Evolutionary conservation across 768 basidiomycete genomes (phyloP), one percentile per base, ranked within the genome.

Genomic region (Suillus ampliporus): DNA sequence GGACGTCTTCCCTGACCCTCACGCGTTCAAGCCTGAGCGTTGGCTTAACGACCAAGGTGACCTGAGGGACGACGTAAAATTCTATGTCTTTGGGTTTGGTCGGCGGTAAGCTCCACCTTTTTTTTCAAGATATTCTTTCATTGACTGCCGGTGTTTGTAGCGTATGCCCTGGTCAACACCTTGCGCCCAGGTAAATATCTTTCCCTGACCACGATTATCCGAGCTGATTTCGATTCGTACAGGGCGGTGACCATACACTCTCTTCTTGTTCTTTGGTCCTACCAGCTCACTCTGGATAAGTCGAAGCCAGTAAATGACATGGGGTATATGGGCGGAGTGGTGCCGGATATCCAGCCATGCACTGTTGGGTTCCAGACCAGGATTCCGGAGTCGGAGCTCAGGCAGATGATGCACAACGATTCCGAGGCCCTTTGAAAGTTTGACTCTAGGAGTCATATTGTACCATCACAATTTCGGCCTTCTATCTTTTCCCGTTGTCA

Each of bases 241-340:
- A 84, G 85, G 8, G 89, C 88, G 2, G 74, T 90, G 2, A 87
- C 86, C 68, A 75, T 89, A 58, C 88, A 85, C 66, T 83, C 84
- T 0, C 82, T 85, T 1, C 76, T 87, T n/a, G 71, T 84, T 8
- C 78, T 87, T 11, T 89, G 86, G 85, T 80, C 86, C 0, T 89
- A 89, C 74, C 77, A 68, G 1, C 75, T 89, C 47, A 76, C 73
- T 2, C 64, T 79, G 13, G 84, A 87, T 64, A 77, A 80, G 0
- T 66, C 73, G 8, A 72, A 77, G 10, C 85, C 85, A 0, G 86
- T 87, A 52, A 83, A 91, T 68, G 80, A 82, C 10, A 71, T 84
- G 57, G 85, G 80, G 0, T 88, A 89, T 69, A 83, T 83, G 10
- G n/a, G 3, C 14, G 46, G 31, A 11, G 3, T 34, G 17, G 13